Conservation (phyloP, 2,329 filamentous ascomycete species). For the Bipolaris oryzae region DNA sequence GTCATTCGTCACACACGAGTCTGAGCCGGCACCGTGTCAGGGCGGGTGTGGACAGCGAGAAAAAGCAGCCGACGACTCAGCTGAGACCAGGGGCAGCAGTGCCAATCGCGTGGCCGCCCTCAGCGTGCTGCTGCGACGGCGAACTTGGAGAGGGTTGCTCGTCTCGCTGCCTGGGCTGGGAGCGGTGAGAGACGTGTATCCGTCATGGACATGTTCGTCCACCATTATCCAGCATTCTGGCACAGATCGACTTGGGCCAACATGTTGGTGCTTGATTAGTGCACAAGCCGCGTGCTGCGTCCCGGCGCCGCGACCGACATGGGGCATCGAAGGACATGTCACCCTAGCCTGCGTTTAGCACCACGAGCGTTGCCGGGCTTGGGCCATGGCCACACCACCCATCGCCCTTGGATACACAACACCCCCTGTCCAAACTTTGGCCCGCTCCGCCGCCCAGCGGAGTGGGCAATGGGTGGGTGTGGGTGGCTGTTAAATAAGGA, state of each 20-base stretch:
- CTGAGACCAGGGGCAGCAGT: conserved; percentile 17
- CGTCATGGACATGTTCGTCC: conserved; percentile 16
- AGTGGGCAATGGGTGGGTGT: conserved; percentile 31
- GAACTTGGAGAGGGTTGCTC: conserved; percentile 13
- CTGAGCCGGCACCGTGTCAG: conserved; percentile 27
- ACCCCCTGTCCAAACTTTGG: conserved; percentile 27
- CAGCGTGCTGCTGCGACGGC: conserved; percentile 10
- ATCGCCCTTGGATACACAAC: conserved; percentile 6
- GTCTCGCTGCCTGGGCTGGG: conserved; percentile 20
- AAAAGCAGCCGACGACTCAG: conserved; percentile 25
- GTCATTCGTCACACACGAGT: conserved; percentile 4
- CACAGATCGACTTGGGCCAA: conserved; percentile 39
- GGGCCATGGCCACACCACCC: conserved; percentile 23
- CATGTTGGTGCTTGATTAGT: conserved; percentile 34
- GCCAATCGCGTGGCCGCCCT: conserved; percentile 32
- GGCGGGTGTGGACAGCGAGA: conserved; percentile 8
- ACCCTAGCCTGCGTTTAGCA: conserved; percentile 26
- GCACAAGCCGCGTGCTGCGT: conserved; percentile 38
- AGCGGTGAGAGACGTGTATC: conserved; percentile 28
- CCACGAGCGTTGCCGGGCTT: conserved; percentile 16
- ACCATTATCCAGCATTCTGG: conserved; percentile 31
- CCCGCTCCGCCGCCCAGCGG: conserved; percentile 38
- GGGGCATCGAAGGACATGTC: conserved; percentile 19
- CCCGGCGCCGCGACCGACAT: conserved; percentile 41
- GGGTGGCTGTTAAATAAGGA: conserved; percentile 38